Evolutionary conservation across 2,329 filamentous ascomycete species (phyloP).

Genomic region (Fusarium domesticum): DNA sequence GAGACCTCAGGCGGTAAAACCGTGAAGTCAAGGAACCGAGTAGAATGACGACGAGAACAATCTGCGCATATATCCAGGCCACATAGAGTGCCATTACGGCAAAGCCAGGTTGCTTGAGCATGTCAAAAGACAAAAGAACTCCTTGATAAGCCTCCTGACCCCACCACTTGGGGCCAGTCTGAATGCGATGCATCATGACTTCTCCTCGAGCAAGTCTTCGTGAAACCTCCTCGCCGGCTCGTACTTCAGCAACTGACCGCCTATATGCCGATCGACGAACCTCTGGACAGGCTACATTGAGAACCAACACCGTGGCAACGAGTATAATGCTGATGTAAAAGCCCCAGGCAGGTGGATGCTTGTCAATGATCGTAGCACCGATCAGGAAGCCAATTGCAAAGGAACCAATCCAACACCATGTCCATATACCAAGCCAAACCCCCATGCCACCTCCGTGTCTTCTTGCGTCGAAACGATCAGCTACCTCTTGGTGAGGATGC

Average conservation of each 20-base stretch:
- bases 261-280: conserved; percentile 67
- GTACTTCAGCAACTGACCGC: conserved; percentile 64
- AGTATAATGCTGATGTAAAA: conserved; percentile 72
- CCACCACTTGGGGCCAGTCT: conserved; percentile 73
- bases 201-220: conserved; percentile 67
- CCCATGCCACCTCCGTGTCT: conserved; percentile 76
- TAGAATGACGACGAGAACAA: conserved; percentile 69
- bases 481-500: conserved; percentile 69
- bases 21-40: conserved; percentile 69
- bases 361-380: conserved; percentile 66
- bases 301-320: conserved; percentile 59
- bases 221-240: conserved; percentile 50
- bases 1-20: conserved; percentile 62
- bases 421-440: conserved; percentile 75
- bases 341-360: conserved; percentile 65
- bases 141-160: conserved; percentile 73
- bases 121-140: conserved; percentile 61
- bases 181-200: conserved; percentile 70
- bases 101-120: conserved; percentile 73
- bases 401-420: conserved; percentile 72
- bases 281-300: conserved; percentile 71
- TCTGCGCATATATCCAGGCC: conserved; percentile 75
- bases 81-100: conserved; percentile 68
- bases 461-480: conserved; percentile 64
- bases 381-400: conserved; percentile 69